Percentiles rank a stretch among this genome's conserved stretches.
Evolutionary conservation across 1,139 yeast genomes (phyloP).

Genomic region (Scheffersomyces stambukii): DNA sequence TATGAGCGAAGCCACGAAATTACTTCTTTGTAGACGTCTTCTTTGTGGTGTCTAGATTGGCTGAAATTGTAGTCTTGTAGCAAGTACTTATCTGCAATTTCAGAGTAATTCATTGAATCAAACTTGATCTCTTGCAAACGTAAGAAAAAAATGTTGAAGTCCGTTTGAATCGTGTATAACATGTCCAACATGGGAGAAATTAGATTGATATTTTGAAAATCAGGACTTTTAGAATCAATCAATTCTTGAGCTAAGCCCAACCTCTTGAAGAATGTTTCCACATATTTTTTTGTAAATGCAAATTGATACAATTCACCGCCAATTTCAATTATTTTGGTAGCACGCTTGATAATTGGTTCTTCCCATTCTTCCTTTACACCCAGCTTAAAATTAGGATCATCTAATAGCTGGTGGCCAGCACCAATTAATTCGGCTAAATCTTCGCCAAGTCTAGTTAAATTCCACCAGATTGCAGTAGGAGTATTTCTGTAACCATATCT

Average conservation of each 20-base stretch:
- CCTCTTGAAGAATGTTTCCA: constrained; percentile 57
- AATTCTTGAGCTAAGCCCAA: constrained; percentile 54
- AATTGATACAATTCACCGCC: constrained; percentile 66
- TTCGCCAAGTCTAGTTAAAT: constrained; percentile 80
- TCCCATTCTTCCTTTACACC: constrained; percentile 47
- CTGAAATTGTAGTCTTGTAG: constrained; percentile 15
- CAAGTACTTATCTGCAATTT: constrained; percentile 24
- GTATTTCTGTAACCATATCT: constrained; percentile 79
- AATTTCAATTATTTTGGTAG: constrained; percentile 58
- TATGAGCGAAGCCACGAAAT: constrained; percentile 38
- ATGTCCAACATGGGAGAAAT: constrained; percentile 62
- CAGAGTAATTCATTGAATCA: constrained; percentile 13
- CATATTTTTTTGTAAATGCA: constrained; percentile 57
- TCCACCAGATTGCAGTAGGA: constrained; percentile 93
- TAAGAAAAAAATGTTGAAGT: constrained; percentile 76
- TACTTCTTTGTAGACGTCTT: constrained; percentile 29
- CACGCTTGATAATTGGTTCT: constrained; percentile 52
- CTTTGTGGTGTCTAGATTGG: constrained; percentile 23
- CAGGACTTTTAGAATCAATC: constrained; percentile 33
- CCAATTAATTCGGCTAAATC: constrained; percentile 79
- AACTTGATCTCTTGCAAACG: constrained; percentile 45
- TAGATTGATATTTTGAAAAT: constrained; percentile 39
- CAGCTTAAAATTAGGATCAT: constrained; percentile 31
- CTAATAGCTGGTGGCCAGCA: constrained; percentile 50
- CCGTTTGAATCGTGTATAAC: constrained; percentile 60